A percentile compares a stretch with the other conserved stretches of the same genome.
Conservation (phyloP, 495 filamentous ascomycete species). For the Mytilinidion resinicola region DNA sequence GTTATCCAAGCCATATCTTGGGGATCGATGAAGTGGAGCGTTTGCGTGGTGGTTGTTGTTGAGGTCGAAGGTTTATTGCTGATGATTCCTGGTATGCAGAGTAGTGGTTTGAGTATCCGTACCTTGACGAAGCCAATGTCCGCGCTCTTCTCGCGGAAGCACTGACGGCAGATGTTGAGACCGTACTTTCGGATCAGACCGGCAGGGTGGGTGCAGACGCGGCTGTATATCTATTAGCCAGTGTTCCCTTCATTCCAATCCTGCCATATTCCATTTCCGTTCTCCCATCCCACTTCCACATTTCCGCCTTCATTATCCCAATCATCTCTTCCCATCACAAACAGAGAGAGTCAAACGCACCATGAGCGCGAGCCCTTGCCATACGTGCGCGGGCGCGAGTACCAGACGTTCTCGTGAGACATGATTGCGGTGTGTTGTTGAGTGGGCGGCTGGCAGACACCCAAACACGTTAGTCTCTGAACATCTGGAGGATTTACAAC, state of each 20-base stretch:
- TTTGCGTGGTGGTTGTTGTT: too few relatives aligned
- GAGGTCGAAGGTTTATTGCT: too few relatives aligned
- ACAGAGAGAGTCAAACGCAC: constrained; percentile 46
- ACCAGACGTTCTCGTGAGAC: constrained; percentile 99
- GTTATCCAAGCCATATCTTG: too few relatives aligned
- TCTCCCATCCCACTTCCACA: background rate
- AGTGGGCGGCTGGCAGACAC: background rate
- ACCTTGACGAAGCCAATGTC: constrained; percentile 99
- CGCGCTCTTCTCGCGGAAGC: constrained; percentile 93
- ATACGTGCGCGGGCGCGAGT: constrained; percentile 92
- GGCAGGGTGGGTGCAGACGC: constrained; percentile 89
- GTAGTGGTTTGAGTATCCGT: constrained; percentile 27
- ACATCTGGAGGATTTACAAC: background rate
- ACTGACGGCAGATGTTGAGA: constrained; percentile 99
- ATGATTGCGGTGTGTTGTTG: constrained; percentile 49
- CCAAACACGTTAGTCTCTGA: background rate
- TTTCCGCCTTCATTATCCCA: background rate
- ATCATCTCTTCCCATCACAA: background rate
- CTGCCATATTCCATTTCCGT: background rate
- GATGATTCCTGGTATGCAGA: too few relatives aligned
- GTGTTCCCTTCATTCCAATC: background rate
- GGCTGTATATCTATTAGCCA: constrained; percentile 50
- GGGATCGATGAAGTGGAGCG: too few relatives aligned
- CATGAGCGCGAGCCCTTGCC: constrained; percentile 90
- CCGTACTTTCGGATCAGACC: constrained; percentile 99